Evolutionary conservation across 164 flowering plant genomes (phyloP).

Genomic region (Nymphaea thermarum): DNA sequence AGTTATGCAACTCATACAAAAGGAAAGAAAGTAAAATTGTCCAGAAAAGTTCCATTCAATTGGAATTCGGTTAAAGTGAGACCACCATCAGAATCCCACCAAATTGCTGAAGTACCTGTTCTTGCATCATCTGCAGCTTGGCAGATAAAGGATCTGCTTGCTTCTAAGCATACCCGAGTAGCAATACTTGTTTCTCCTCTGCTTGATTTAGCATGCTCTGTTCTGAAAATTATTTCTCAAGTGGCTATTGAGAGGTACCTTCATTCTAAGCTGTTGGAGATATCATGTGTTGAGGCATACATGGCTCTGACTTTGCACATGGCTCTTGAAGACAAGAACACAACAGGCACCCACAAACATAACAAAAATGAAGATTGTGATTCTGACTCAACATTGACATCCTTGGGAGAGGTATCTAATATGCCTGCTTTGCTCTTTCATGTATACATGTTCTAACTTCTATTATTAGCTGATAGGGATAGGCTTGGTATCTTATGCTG

Average conservation of each 20-base stretch:
- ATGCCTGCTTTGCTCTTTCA: not conserved
- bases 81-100: slow-evolving; percentile 10
- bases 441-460: no score
- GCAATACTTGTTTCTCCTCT: slow-evolving; percentile 35
- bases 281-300: slow-evolving; percentile 53
- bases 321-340: slow-evolving; percentile 23
- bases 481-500: no score
- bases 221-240: slow-evolving; percentile 61
- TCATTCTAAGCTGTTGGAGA: slow-evolving; percentile 36
- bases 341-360: slow-evolving; percentile 7
- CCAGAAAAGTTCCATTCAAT: slow-evolving; percentile 25
- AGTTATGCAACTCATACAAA: slow-evolving; percentile 17
- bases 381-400: slow-evolving; percentile 14
- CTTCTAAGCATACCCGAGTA: slow-evolving; percentile 29
- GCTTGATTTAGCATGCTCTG: slow-evolving; percentile 27
- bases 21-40: slow-evolving; percentile 31
- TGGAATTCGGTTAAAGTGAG: slow-evolving; percentile 20
- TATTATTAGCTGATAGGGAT: no score
- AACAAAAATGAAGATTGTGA: slow-evolving; percentile 7
- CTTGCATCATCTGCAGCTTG: slow-evolving; percentile 60
- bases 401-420: not conserved
- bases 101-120: slow-evolving; percentile 34
- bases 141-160: slow-evolving; percentile 84
- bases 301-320: slow-evolving; percentile 55
- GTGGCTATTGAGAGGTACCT: slow-evolving; percentile 45